Evolutionary conservation across 2,329 filamentous ascomycete genomes (phyloP).

Genomic region (Ascochyta clinopodiicola): DNA sequence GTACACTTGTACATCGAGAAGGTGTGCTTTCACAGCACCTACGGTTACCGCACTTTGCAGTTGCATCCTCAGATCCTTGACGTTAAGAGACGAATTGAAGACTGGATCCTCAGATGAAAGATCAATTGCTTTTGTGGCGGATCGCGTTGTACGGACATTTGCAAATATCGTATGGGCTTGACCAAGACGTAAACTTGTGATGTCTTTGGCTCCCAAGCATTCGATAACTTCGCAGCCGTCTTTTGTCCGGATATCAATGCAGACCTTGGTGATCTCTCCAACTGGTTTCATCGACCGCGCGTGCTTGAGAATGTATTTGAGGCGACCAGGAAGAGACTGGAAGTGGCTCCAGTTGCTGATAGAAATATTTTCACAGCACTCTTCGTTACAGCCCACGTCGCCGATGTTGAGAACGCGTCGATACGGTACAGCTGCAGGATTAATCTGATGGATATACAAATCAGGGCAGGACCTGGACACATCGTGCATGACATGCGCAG

Average conservation of each 20-base stretch:
- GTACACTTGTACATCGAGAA: constrained; percentile 35
- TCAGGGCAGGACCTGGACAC: constrained; percentile 30
- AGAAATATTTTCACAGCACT: constrained; percentile 37
- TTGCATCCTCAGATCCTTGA: constrained; percentile 30
- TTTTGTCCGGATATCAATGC: constrained; percentile 29
- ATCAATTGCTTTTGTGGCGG: constrained; percentile 24
- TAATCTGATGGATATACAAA: constrained; percentile 38
- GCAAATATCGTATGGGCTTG: constrained; percentile 35
- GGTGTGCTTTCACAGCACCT: constrained; percentile 31
- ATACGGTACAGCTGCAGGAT: constrained; percentile 34
- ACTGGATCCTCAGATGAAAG: constrained; percentile 29
- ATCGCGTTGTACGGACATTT: constrained; percentile 26
- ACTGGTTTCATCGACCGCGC: constrained; percentile 33
- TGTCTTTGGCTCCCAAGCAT: constrained; percentile 22
- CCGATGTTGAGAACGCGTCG: constrained; percentile 15
- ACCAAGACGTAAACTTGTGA: constrained; percentile 32
- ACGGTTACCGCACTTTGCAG: constrained; percentile 23
- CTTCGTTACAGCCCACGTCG: constrained; percentile 23
- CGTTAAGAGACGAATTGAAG: constrained; percentile 29
- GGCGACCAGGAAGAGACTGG: constrained; percentile 27
- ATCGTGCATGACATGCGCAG: constrained; percentile 27
- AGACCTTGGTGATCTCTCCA: constrained; percentile 29
- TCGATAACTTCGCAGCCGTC: constrained; percentile 36
- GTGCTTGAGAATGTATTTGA: constrained; percentile 36
- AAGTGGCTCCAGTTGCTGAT: constrained; percentile 35